Percentiles rank a stretch among this genome's conserved stretches.
Evolutionary conservation across 257 asterid genomes (phyloP).

Genomic region (Petunia axillaris): DNA sequence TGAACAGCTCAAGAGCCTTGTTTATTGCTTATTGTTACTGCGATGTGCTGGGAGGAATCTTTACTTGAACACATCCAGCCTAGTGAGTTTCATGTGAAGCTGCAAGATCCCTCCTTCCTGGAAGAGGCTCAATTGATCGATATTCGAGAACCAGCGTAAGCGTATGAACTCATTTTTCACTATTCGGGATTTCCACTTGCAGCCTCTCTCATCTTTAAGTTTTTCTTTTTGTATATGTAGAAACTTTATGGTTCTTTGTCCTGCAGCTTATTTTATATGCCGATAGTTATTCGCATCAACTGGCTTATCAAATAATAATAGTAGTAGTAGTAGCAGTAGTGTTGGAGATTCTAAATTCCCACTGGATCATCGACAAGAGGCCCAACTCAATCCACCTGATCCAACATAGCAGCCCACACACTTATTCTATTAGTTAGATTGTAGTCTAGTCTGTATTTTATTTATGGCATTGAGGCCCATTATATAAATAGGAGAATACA

Average conservation of each 20-base stretch:
- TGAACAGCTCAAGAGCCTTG: slow-evolving; percentile 26
- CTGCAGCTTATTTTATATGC: neutral
- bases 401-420: too few species aligned
- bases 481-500: too few species aligned
- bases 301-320: slow-evolving; percentile 5
- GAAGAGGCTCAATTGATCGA: slow-evolving; percentile 90
- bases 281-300: neutral
- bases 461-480: too few species aligned
- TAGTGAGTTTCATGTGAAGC: slow-evolving; percentile 69
- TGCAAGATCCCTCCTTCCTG: slow-evolving; percentile 82
- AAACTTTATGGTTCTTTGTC: neutral
- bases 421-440: too few species aligned
- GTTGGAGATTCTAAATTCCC: too few species aligned
- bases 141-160: slow-evolving; percentile 98
- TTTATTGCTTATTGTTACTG: slow-evolving; percentile 35
- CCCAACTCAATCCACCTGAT: neutral
- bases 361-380: neutral
- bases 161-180: slow-evolving; percentile 55
- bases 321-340: too few species aligned
- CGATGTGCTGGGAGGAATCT: slow-evolving; percentile 65
- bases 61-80: slow-evolving; percentile 75
- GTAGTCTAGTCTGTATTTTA: too few species aligned
- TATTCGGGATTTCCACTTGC: neutral
- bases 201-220: neutral
- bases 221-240: neutral